Evolutionary conservation across 768 basidiomycete genomes (phyloP).

Genomic region (Mycena albidolilacea): DNA sequence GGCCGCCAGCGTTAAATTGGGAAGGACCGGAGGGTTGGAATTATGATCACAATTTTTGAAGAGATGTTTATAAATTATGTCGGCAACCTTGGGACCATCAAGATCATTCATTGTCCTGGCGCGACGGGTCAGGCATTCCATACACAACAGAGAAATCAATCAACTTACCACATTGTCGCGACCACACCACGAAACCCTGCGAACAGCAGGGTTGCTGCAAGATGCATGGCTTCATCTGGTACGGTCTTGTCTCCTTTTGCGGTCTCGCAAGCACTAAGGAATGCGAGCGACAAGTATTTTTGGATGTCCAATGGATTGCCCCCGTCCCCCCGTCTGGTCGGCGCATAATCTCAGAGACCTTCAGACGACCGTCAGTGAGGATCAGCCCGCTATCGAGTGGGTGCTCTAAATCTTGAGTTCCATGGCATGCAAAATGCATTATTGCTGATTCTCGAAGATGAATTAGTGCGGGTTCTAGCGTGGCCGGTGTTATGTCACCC

Average conservation of each 20-base stretch:
- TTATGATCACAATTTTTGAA: conserved; percentile 6
- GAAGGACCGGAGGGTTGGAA: conserved; percentile 3
- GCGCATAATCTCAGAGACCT: not conserved
- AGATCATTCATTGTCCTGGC: not conserved
- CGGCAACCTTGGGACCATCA: not conserved
- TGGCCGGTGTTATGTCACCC: not conserved
- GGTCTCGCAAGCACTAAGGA: conserved; percentile 2
- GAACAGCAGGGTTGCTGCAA: conserved; percentile 1
- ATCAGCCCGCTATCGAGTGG: not conserved
- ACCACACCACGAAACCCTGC: not conserved
- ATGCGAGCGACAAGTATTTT: not conserved
- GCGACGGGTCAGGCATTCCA: not conserved
- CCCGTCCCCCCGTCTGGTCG: not conserved
- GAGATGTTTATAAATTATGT: not conserved
- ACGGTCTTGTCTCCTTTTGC: not conserved
- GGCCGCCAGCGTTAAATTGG: not conserved
- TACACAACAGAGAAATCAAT: not conserved
- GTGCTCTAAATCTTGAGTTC: not conserved
- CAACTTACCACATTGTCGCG: conserved; percentile 5
- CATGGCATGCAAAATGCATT: conserved; percentile 7
- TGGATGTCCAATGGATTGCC: not conserved
- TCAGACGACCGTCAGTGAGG: conserved; percentile 2
- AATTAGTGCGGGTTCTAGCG: not conserved
- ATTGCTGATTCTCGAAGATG: not conserved
- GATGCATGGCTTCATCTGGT: conserved; percentile 4